phyloP scores from a whole-genome alignment of 805 yeast genomes.

The Tetrapisispora arboricola region DNA sequence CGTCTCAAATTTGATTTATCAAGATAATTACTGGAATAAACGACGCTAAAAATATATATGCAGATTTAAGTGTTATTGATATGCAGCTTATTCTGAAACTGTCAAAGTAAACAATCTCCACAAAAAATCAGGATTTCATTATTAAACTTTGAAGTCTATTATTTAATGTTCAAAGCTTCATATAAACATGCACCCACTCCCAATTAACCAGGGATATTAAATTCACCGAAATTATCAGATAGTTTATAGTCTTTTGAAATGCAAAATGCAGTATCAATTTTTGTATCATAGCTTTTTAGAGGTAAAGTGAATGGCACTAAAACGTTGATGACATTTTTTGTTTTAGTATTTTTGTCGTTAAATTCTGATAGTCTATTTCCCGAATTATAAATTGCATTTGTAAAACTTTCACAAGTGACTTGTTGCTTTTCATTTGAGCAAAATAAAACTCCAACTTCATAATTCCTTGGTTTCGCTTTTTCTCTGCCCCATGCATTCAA shows the following conservation, averaged over 20 bases:
- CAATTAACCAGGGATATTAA: background rate
- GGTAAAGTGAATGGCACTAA: conserved; percentile 22
- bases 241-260: conserved; percentile 10
- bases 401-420: conserved; percentile 15
- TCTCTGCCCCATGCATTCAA: conserved; percentile 72
- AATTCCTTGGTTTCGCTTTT: conserved; percentile 31
- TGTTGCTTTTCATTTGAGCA: conserved; percentile 16
- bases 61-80: too few relatives aligned
- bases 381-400: conserved; percentile 6
- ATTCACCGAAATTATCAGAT: conserved; percentile 9
- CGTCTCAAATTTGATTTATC: too few relatives aligned
- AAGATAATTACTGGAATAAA: too few relatives aligned
- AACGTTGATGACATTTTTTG: conserved; percentile 1
- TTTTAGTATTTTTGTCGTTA: background rate
- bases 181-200: too few relatives aligned
- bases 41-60: too few relatives aligned
- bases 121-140: too few relatives aligned
- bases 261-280: conserved; percentile 16
- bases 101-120: too few relatives aligned
- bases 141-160: too few relatives aligned
- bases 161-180: too few relatives aligned
- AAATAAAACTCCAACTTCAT: conserved; percentile 47
- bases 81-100: too few relatives aligned
- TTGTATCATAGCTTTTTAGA: conserved; percentile 7
- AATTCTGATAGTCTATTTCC: background rate